Evolutionary conservation across 768 basidiomycete genomes (phyloP).

Genomic region (Calocybe cyanea): DNA sequence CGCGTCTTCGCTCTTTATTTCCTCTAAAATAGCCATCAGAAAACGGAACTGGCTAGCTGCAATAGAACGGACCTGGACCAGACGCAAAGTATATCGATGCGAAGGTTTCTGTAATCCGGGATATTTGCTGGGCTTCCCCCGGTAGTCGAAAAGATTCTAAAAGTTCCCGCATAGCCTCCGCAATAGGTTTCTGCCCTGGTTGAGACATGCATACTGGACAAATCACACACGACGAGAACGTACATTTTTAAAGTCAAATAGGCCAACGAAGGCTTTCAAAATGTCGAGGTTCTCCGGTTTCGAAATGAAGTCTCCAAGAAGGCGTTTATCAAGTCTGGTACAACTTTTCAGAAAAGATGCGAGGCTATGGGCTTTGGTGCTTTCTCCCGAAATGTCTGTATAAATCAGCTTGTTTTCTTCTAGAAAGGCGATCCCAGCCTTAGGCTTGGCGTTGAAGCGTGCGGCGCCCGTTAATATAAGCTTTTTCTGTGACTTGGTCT

Average conservation of each 20-base stretch:
- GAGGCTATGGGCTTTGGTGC: constrained; percentile 62
- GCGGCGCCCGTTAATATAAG: constrained; percentile 78
- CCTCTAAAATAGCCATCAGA: constrained; percentile 45
- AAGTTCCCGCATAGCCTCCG: constrained; percentile 93
- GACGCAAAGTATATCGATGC: constrained; percentile 88
- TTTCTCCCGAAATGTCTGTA: constrained; percentile 50
- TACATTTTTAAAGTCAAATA: constrained; percentile 90
- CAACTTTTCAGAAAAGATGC: constrained; percentile 85
- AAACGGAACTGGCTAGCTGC: no score
- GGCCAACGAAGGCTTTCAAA: constrained; percentile 78
- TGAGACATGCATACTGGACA: constrained; percentile 1
- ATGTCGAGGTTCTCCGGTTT: constrained; percentile 83
- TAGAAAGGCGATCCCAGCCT: constrained; percentile 82
- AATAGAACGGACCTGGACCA: constrained; percentile 64
- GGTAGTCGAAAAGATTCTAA: constrained; percentile 92
- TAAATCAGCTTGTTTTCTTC: constrained; percentile 93
- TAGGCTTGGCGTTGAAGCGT: constrained; percentile 92
- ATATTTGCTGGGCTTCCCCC: constrained; percentile 92
- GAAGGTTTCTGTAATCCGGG: constrained; percentile 91
- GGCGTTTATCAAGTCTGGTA: constrained; percentile 84
- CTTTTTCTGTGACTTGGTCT: constrained; percentile 81
- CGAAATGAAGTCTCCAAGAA: constrained; percentile 91
- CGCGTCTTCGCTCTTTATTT: constrained; percentile 88
- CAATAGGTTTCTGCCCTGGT: constrained; percentile 74
- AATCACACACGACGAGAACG: constrained; percentile 21